A percentile compares a stretch with the other conserved stretches of the same genome.
Conservation (phyloP, 805 yeast genomes). For the Candida jianshihensis region DNA sequence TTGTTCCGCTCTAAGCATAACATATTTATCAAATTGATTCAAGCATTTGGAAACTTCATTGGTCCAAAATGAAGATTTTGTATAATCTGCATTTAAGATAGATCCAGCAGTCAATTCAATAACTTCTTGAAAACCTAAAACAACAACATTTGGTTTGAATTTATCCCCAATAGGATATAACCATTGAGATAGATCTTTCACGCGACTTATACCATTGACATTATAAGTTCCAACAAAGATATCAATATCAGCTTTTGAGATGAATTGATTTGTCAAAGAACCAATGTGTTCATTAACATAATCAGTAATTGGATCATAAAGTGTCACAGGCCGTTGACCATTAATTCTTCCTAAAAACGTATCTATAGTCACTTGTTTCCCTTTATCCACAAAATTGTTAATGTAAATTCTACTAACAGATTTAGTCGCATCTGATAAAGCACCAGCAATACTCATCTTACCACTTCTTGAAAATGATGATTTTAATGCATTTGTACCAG, state of each 20-base stretch:
- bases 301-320: conserved; percentile 86
- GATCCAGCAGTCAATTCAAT: conserved; percentile 91
- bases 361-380: conserved; percentile 86
- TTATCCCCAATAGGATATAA: conserved; percentile 65
- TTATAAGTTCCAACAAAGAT: conserved; percentile 84
- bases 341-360: conserved; percentile 75
- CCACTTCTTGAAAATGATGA: conserved; percentile 93
- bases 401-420: conserved; percentile 93
- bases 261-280: conserved; percentile 37
- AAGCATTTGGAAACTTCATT: conserved; percentile 53
- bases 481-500: conserved; percentile 96
- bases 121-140: conserved; percentile 92
- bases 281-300: conserved; percentile 62
- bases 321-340: conserved; percentile 59
- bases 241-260: conserved; percentile 50
- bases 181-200: conserved; percentile 65
- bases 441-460: conserved; percentile 94
- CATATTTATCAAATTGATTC: conserved; percentile 48
- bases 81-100: conserved; percentile 77
- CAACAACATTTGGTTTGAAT: conserved; percentile 66
- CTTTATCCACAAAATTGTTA: conserved; percentile 90
- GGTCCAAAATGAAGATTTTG: conserved; percentile 78
- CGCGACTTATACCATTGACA: conserved; percentile 63
- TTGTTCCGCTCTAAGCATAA: conserved; percentile 67
- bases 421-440: conserved; percentile 93